Evolutionary conservation across 768 basidiomycete species (phyloP).

Genomic region (Leccinum pellstonianum): DNA sequence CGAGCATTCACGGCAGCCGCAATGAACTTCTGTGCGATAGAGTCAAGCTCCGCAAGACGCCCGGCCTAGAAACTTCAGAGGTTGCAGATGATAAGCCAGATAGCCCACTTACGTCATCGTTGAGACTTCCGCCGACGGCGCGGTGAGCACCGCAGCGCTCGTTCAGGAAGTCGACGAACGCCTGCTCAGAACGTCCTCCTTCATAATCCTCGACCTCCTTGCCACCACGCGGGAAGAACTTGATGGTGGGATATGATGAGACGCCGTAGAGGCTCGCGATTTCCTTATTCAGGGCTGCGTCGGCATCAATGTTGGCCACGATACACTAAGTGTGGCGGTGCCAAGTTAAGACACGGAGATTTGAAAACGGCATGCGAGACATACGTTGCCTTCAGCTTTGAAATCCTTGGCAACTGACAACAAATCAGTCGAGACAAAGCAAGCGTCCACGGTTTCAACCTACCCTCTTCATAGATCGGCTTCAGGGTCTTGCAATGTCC

Average conservation of each 20-base stretch:
- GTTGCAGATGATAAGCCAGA: background rate
- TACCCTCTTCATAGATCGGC: conserved; percentile 81
- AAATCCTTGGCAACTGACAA: conserved; percentile 74
- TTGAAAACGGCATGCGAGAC: conserved; percentile 14
- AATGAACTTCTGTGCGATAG: conserved; percentile 74
- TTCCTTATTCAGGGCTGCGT: conserved; percentile 74
- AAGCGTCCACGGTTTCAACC: background rate
- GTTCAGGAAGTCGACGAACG: conserved; percentile 78
- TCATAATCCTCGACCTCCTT: conserved; percentile 68
- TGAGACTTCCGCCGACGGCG: conserved; percentile 77
- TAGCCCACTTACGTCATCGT: conserved; percentile 50
- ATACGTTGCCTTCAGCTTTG: conserved; percentile 70
- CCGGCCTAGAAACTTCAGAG: conserved; percentile 60
- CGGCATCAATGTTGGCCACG: conserved; percentile 89
- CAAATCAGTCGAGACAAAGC: background rate
- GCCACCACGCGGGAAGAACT: conserved; percentile 82
- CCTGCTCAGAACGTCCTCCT: conserved; percentile 68
- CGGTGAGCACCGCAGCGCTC: conserved; percentile 85
- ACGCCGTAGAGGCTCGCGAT: conserved; percentile 74
- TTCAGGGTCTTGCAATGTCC: conserved; percentile 94
- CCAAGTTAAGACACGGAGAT: conserved; percentile 7
- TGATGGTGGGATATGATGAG: conserved; percentile 86
- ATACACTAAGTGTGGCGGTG: conserved; percentile 56
- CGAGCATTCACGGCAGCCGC: conserved; percentile 55
- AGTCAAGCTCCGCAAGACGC: conserved; percentile 73